Conservation (phyloP, 257 asterid species). For the Solanum lycopersicoides region DNA sequence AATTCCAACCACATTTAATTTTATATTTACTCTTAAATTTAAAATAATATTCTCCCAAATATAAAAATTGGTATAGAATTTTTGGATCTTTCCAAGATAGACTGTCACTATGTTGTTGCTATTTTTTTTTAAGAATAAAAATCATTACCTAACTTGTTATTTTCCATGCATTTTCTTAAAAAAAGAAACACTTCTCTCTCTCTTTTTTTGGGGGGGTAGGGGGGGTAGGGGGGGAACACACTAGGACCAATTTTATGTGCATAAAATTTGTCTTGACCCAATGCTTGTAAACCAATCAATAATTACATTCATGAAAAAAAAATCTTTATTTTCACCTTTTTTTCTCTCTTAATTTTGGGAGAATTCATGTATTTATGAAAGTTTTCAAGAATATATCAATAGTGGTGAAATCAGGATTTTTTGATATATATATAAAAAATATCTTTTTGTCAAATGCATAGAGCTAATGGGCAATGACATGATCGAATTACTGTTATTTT, state of each 20-base stretch:
- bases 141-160: not conserved
- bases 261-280: not conserved
- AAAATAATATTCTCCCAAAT: not conserved
- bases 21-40: not conserved
- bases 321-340: not conserved
- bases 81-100: not conserved
- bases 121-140: not conserved
- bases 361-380: not conserved
- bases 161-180: not conserved
- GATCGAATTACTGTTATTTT: not conserved
- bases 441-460: not conserved
- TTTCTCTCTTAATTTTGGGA: not conserved
- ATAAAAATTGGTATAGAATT: not conserved
- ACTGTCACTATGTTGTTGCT: not conserved
- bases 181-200: not conserved
- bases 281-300: not conserved
- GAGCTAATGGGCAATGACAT: not conserved
- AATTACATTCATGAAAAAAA: not conserved
- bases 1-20: not conserved
- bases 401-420: not conserved
- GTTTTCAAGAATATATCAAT: not conserved
- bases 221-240: not conserved
- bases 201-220: too few relatives aligned
- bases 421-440: not conserved
- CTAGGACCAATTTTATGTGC: not conserved